Conservation (phyloP, 345 rosid species). For the Rubroshorea leprosula region DNA sequence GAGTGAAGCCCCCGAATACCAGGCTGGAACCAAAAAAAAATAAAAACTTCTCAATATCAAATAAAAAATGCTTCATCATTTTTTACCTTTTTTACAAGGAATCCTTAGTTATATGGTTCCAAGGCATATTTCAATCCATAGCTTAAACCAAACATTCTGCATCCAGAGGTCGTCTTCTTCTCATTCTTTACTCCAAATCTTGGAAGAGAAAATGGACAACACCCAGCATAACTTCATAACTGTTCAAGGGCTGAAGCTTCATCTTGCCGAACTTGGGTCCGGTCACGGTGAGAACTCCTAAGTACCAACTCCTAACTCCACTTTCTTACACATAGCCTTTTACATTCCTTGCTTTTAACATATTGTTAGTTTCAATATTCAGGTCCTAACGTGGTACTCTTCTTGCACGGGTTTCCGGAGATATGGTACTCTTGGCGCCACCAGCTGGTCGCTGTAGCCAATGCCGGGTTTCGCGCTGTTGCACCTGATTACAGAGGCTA, state of each 20-base stretch:
- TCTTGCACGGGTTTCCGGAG: slow-evolving; percentile 54
- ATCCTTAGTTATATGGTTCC: no score
- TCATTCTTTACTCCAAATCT: neutral
- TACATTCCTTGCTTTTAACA: no score
- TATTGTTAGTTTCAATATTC: neutral
- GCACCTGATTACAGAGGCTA: slow-evolving; percentile 43
- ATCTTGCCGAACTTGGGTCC: neutral
- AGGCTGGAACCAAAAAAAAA: no score
- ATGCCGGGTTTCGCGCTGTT: slow-evolving; percentile 30
- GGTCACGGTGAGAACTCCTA: neutral
- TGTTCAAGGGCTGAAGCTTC: slow-evolving; percentile 2
- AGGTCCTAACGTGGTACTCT: slow-evolving; percentile 24
- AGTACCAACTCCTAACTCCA: no score
- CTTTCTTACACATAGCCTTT: no score
- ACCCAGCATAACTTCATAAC: neutral
- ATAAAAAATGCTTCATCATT: no score
- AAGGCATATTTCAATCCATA: no score
- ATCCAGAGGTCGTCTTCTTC: no score
- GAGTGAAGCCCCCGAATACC: no score
- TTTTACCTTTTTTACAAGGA: no score
- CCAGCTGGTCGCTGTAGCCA: slow-evolving; percentile 41
- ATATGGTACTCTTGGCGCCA: slow-evolving; percentile 54
- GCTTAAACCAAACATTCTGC: no score
- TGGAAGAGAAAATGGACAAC: neutral
- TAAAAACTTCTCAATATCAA: no score